Conservation (phyloP, 2,329 filamentous ascomycete genomes). For the Rutstroemia sp. region DNA sequence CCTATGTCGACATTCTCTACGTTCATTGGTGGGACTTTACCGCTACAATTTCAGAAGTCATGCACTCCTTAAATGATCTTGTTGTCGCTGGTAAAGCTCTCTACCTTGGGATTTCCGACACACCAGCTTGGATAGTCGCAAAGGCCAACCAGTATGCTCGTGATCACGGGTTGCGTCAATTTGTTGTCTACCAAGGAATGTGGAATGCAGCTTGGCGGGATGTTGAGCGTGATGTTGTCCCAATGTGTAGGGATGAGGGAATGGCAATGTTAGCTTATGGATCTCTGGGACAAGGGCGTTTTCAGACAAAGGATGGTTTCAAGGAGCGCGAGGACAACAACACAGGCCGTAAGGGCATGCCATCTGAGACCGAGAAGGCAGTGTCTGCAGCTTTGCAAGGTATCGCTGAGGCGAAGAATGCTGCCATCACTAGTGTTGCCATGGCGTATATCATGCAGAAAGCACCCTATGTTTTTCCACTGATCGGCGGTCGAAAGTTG, state of each 20-base stretch:
- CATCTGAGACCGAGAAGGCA: constrained; percentile 42
- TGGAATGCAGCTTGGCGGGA: constrained; percentile 59
- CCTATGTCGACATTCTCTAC: constrained; percentile 62
- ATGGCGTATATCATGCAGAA: constrained; percentile 70
- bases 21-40: constrained; percentile 63
- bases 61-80: constrained; percentile 59
- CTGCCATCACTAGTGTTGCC: constrained; percentile 54
- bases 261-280: constrained; percentile 54
- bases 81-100: constrained; percentile 55
- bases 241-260: constrained; percentile 49
- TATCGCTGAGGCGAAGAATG: constrained; percentile 48
- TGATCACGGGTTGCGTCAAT: constrained; percentile 61
- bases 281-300: constrained; percentile 41
- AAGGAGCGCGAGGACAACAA: constrained; percentile 21
- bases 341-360: constrained; percentile 29
- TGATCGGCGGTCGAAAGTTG: constrained; percentile 62
- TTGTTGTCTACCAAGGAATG: constrained; percentile 60
- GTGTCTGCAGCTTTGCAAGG: constrained; percentile 41
- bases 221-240: constrained; percentile 54
- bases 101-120: constrained; percentile 61
- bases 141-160: constrained; percentile 64
- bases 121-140: constrained; percentile 61
- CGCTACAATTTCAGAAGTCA: constrained; percentile 58
- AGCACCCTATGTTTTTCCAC: constrained; percentile 64
- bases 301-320: constrained; percentile 36